These are phyloP conservation scores for Neopestalotiopsis sp. DNA, from an alignment of 2,329 filamentous ascomycete genomes.

Conservation along the genomic window DNA sequence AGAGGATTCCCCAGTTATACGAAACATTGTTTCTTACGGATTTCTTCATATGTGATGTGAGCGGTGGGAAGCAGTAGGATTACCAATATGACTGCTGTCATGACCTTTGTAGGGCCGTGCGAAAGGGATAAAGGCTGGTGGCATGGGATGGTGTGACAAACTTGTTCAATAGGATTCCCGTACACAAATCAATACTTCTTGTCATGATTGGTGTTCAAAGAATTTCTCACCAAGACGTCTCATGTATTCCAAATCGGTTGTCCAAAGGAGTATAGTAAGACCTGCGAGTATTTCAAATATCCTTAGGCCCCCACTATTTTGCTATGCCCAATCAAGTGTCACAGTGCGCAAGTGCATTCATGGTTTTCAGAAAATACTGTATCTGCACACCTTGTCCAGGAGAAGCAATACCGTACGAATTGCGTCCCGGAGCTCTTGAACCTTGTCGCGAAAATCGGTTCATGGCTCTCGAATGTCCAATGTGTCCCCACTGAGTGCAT, in stretches of 20 bases:
- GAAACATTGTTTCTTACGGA: no score
- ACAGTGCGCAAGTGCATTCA: neutral
- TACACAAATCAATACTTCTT: neutral
- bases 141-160: neutral
- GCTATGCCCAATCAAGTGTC: neutral
- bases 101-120: no score
- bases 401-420: neutral
- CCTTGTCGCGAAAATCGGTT: neutral
- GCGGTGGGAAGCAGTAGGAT: no score
- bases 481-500: no score
- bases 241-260: neutral
- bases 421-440: neutral
- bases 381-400: neutral
- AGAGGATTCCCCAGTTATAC: no score
- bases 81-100: no score
- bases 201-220: neutral
- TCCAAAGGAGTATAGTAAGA: neutral
- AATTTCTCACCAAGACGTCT: neutral
- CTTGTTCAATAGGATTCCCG: neutral
- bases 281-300: neutral
- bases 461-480: no score
- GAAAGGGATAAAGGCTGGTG: no score
- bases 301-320: neutral
- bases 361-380: neutral
- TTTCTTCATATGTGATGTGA: no score